Evolutionary conservation across 192 early-diverging fungal species (phyloP).

Genomic region (Gryganskiella cystojenkinii): DNA sequence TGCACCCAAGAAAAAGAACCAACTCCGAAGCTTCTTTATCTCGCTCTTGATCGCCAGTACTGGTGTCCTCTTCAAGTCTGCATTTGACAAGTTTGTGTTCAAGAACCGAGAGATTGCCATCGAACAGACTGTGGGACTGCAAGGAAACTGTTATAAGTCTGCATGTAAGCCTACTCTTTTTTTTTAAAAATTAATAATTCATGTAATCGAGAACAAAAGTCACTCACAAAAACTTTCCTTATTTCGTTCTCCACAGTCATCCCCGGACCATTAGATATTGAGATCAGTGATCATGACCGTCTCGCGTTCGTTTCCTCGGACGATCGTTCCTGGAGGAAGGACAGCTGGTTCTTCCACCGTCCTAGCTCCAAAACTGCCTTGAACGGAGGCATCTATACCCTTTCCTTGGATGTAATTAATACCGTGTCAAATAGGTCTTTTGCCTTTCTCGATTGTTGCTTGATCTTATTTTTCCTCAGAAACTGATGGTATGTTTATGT

Average conservation of each 20-base stretch:
- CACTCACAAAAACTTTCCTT: too few species aligned
- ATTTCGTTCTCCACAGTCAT: slow-evolving; percentile 17
- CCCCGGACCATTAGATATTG: slow-evolving; percentile 42
- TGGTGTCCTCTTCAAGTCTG: slow-evolving; percentile 37
- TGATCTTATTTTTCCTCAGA: too few species aligned
- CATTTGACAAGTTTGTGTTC: slow-evolving; percentile 22
- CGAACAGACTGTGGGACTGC: slow-evolving; percentile 26
- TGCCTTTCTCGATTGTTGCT: too few species aligned
- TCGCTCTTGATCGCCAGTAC: slow-evolving; percentile 32
- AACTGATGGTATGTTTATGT: not conserved
- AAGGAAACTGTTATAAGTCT: slow-evolving; percentile 43
- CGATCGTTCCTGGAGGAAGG: slow-evolving; percentile 40
- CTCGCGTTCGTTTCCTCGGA: slow-evolving; percentile 48
- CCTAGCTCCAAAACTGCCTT: slow-evolving; percentile 34
- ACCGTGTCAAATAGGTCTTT: too few species aligned
- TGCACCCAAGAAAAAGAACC: slow-evolving; percentile 1
- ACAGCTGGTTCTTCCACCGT: slow-evolving; percentile 41
- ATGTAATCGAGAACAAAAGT: too few species aligned
- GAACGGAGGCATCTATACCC: slow-evolving; percentile 44
- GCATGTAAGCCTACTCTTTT: slow-evolving; percentile 15
- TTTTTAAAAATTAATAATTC: too few species aligned
- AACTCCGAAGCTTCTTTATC: slow-evolving; percentile 13
- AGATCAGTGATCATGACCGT: slow-evolving; percentile 34
- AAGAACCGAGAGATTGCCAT: slow-evolving; percentile 30
- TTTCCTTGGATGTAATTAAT: slow-evolving; percentile 15